A percentile compares a stretch with the other conserved stretches of the same genome.
These are phyloP conservation scores for Hymenoscyphus linearis DNA, from an alignment of 2,329 filamentous ascomycete species.

Conservation along the genomic window DNA sequence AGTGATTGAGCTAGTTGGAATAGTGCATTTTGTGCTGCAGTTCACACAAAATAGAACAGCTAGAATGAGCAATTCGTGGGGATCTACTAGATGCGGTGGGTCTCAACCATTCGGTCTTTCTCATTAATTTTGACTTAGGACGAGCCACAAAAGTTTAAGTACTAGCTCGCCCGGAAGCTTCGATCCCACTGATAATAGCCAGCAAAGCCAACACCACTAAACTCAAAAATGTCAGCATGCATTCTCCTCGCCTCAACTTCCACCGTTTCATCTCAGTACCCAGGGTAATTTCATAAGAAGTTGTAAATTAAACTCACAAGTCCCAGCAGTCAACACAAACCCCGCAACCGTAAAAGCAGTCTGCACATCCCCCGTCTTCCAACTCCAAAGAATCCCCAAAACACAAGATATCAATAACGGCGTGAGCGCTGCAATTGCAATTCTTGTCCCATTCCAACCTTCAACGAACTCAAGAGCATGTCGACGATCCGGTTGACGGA, in stretches of 20 bases:
- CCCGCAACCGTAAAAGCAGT: constrained; percentile 4
- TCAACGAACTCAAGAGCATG: background rate
- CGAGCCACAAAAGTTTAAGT: background rate
- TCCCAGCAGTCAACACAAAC: constrained; percentile 1
- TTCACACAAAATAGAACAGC: too few species aligned
- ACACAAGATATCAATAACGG: background rate
- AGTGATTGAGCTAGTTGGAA: too few species aligned
- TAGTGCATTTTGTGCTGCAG: too few species aligned
- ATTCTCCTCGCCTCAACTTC: background rate
- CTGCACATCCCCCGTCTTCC: background rate
- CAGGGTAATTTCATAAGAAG: too few species aligned
- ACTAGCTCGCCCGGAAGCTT: background rate
- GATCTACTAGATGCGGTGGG: too few species aligned
- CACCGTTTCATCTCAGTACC: too few species aligned
- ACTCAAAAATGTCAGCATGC: background rate
- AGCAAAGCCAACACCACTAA: constrained; percentile 2
- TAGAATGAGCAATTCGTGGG: too few species aligned
- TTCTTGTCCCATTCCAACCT: background rate
- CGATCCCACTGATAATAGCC: constrained; percentile 1
- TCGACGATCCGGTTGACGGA: background rate
- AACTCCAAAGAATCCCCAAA: background rate
- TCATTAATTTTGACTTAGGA: too few species aligned
- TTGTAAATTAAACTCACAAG: background rate
- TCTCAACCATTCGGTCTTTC: too few species aligned
- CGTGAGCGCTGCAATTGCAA: background rate